phyloP scores from a whole-genome alignment of 2,329 filamentous ascomycete species.

The Aspergillus sergii region DNA sequence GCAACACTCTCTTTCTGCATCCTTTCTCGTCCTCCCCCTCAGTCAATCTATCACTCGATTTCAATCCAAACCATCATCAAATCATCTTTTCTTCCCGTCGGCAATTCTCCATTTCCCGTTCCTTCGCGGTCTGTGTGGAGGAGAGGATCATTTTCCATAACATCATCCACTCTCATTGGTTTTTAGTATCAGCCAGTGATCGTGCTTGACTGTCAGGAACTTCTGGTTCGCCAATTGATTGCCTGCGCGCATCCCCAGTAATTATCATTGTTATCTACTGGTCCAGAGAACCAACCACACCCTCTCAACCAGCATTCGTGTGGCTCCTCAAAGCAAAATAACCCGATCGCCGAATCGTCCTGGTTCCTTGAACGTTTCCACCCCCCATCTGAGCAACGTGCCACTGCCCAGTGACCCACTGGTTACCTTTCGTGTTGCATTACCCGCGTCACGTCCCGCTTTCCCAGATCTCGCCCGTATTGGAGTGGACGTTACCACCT shows the following conservation, averaged over 20 bases:
- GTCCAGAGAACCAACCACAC: slow-evolving; percentile 16
- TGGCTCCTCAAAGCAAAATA: slow-evolving; percentile 17
- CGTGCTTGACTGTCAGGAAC: slow-evolving; percentile 26
- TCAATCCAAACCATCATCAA: slow-evolving; percentile 12
- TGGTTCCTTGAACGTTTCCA: slow-evolving; percentile 14
- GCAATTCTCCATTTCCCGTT: slow-evolving; percentile 1
- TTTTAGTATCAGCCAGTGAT: slow-evolving; percentile 25
- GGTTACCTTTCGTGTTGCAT: slow-evolving; percentile 34
- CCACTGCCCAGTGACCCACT: slow-evolving; percentile 34
- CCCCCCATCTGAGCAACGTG: slow-evolving; percentile 31
- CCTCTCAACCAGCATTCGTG: slow-evolving; percentile 17
- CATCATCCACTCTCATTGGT: slow-evolving; percentile 18
- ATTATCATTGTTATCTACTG: slow-evolving; percentile 22
- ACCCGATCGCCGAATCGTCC: slow-evolving; percentile 18
- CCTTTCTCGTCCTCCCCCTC: neutral
- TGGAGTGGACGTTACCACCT: slow-evolving; percentile 29
- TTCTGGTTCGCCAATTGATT: slow-evolving; percentile 45
- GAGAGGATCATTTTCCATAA: slow-evolving; percentile 2
- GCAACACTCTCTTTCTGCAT: slow-evolving; percentile 2
- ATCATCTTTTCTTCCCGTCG: neutral
- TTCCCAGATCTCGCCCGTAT: slow-evolving; percentile 20
- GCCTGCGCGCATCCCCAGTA: slow-evolving; percentile 33
- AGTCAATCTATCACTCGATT: neutral
- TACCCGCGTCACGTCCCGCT: slow-evolving; percentile 25
- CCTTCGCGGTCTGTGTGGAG: slow-evolving; percentile 7